Evolutionary conservation across 495 filamentous ascomycete genomes (phyloP), one percentile per base, ranked within the genome.

Genomic region (Penicillium canescens): DNA sequence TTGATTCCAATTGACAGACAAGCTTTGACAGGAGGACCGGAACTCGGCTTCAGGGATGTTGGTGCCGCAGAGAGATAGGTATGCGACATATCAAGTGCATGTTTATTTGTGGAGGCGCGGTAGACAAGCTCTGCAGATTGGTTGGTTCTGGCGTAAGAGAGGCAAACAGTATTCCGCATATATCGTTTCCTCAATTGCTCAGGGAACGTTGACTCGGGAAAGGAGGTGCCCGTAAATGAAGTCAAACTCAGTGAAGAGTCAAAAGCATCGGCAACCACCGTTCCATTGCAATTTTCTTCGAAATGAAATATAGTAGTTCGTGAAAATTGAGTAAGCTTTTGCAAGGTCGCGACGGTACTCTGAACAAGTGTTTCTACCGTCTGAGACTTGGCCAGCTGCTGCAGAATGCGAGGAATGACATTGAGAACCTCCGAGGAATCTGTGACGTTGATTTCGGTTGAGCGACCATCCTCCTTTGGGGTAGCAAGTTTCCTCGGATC

Each of bases 1-100:
- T 87, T 89, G 53, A 95, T 89, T 3, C 89, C 90, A 56, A 96
- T 92, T n/a, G 90, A 94, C 85, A 96, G 90, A 50, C 87, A 92
- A 0, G 88, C 85, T 21, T 88, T 75, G 1, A 91, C 86, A 3
- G 82, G 85, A 86, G 91, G 90, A 60, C 90, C 86, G 24, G 73
- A 72, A 2, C 89, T 74, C 50, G 90, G 88, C 57, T 90, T 88
- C 23, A 92, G 66, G 53, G 89, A 84, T 2, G 86, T 87, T 1
- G 88, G 88, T 80, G 93, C 89, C 49, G 87, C 88, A 23, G 89
- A 82, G 12, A 96, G 79, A 59, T 94, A 95, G 9, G 83, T 82
- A 63, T 90, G 86, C 12, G 86, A 90, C 53, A 95, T 79, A 65
- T 96, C 91, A 9, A 96, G 61, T 3, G 31, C 36, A 28, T 31